Conservation (phyloP, 1,139 yeast genomes). For the Arxiozyma bovina region DNA sequence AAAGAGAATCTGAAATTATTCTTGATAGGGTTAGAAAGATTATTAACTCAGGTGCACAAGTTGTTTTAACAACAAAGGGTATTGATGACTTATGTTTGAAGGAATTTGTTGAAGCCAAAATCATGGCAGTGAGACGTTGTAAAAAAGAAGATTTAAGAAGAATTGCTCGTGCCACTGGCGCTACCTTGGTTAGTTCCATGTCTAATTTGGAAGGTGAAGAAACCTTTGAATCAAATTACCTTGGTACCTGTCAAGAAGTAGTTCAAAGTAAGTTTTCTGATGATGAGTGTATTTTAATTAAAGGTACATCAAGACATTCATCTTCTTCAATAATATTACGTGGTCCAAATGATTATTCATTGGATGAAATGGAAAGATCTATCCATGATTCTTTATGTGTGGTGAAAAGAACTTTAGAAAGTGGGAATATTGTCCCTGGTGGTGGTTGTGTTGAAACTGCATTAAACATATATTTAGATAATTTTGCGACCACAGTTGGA, state of each 20-base stretch:
- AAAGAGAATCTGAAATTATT: conserved; percentile 87
- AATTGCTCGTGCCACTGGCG: conserved; percentile 98
- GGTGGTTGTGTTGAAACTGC: conserved; percentile 99
- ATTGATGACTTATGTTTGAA: conserved; percentile 94
- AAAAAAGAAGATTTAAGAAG: conserved; percentile 93
- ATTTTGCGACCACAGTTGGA: conserved; percentile 95
- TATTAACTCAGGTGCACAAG: conserved; percentile 90
- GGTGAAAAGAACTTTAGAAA: conserved; percentile 91
- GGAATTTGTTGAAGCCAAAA: conserved; percentile 90
- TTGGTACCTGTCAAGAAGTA: conserved; percentile 91
- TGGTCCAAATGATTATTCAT: conserved; percentile 91
- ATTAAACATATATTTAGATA: conserved; percentile 86
- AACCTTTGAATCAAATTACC: conserved; percentile 76
- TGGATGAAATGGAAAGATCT: conserved; percentile 98
- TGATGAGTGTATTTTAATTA: conserved; percentile 91
- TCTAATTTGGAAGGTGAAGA: conserved; percentile 97
- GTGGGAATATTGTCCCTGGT: conserved; percentile 94
- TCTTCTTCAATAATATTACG: conserved; percentile 86
- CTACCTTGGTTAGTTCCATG: conserved; percentile 76
- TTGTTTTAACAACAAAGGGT: conserved; percentile 93
- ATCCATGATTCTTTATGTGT: conserved; percentile 90
- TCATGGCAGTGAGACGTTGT: conserved; percentile 97
- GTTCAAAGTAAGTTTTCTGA: conserved; percentile 87
- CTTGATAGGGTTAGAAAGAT: conserved; percentile 83
- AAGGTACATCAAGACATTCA: conserved; percentile 90